These are phyloP conservation scores for Salix caprea DNA, from an alignment of 345 rosid species.

Conservation along the genomic window DNA sequence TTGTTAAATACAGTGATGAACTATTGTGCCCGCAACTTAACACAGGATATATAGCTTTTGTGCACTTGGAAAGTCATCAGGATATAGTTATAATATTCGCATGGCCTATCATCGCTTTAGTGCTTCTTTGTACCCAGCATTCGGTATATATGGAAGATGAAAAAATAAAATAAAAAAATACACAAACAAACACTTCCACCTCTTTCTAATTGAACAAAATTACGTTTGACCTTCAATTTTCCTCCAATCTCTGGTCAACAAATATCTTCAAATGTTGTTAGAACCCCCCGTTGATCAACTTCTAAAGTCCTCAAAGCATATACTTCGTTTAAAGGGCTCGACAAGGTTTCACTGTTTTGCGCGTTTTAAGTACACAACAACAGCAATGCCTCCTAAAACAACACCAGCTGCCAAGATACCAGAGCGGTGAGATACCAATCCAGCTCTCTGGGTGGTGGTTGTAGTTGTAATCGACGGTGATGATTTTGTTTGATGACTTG, in stretches of 20 bases:
- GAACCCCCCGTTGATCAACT: not conserved
- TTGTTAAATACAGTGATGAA: not conserved
- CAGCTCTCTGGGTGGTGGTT: constrained; percentile 18
- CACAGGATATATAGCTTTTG: not conserved
- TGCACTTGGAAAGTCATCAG: not conserved
- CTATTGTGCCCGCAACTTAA: not conserved
- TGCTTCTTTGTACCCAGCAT: not conserved
- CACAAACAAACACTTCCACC: not conserved
- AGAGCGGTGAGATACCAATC: constrained; percentile 36
- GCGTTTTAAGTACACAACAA: constrained; percentile 70
- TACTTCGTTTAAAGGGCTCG: constrained; percentile 22
- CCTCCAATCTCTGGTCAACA: not conserved
- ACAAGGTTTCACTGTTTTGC: constrained; percentile 39
- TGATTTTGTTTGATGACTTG: constrained; percentile 21
- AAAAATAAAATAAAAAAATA: too few relatives aligned
- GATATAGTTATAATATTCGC: not conserved
- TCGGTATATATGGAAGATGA: not conserved
- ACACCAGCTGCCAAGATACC: constrained; percentile 59
- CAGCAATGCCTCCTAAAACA: constrained; percentile 57
- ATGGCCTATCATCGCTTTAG: not conserved
- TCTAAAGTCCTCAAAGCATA: not conserved
- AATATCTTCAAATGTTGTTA: not conserved
- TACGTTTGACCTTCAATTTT: not conserved
- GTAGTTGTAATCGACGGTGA: constrained; percentile 12
- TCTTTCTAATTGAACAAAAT: not conserved